Base-by-base conservation (phyloP, 2,329 filamentous ascomycete species). In the Lecanosticta acicola region DNA sequence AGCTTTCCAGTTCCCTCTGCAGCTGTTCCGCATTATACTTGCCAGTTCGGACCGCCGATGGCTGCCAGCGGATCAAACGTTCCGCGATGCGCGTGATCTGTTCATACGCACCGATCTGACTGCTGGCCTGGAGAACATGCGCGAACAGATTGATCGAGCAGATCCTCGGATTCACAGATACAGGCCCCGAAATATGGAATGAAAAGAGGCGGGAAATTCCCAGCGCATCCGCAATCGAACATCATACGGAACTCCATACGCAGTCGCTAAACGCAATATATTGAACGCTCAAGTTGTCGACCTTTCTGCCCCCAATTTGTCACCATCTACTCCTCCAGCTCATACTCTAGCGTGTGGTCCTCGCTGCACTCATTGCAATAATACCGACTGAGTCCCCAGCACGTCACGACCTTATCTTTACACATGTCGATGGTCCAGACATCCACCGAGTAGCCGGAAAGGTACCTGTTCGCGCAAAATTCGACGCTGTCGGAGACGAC, bases 371-470 rank as follows among this genome's bases (percentile, higher is more conserved):
- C 52, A 3, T 8, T 18, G 32, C 52, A 55, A 14, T 45, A 47
- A 32, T 43, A 55, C 21, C 40, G 24, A 32, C 52, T 55, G 39
- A 44, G 19, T 1, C 52, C 52, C 8, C 14, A 24, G 35, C 52
- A 55, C 11, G 33, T 18, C 1, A 51, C 46, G 5, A 32, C 40
- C 37, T 48, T 60, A 18, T 66, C 65, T 33, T 49, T 52, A 50
- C 59, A 62, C 59, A 60, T 72, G 58, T 73, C 71, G 54, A 69
- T 70, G 46, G 66, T 68, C 70, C 70, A 74, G 17, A 68, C 67
- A 48, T 74, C 71, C 55, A 68, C 69, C 2, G 69, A 72, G 59
- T 74, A 72, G 47, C 69, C 66, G 14, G 65, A 68, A 17, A 74
- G 64, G 4, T 70, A 67, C 14, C 71, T 67, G 43, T 67, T 68